phyloP scores from a whole-genome alignment of 2,329 filamentous ascomycete genomes.

The Westerdykella sp. region DNA sequence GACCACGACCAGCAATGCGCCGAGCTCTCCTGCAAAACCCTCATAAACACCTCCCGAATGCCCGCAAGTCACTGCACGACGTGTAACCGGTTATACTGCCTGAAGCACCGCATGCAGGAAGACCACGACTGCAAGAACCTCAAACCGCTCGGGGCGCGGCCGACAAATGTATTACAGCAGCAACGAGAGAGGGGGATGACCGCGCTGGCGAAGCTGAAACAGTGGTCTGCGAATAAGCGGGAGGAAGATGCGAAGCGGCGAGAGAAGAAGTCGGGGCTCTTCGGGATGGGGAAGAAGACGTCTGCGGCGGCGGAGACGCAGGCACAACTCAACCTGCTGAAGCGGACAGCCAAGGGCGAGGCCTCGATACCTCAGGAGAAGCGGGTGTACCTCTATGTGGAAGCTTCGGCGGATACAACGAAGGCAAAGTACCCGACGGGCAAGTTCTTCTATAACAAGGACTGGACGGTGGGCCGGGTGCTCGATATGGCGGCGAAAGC shows the following conservation, averaged over 20 bases:
- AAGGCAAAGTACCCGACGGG: constrained; percentile 70
- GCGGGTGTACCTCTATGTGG: constrained; percentile 82
- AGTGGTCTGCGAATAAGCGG: constrained; percentile 74
- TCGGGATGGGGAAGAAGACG: constrained; percentile 16
- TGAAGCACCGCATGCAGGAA: constrained; percentile 69
- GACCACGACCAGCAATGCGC: constrained; percentile 64
- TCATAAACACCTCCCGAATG: constrained; percentile 61
- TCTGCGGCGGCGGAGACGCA: constrained; percentile 54
- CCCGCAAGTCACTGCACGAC: constrained; percentile 64
- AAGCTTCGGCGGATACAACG: constrained; percentile 81
- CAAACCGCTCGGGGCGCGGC: constrained; percentile 51
- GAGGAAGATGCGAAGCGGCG: constrained; percentile 46
- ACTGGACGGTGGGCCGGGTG: constrained; percentile 85
- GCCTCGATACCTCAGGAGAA: constrained; percentile 73
- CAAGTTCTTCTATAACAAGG: constrained; percentile 48
- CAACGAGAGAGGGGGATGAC: constrained; percentile 60
- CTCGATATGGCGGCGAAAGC: constrained; percentile 71
- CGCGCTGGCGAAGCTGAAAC: constrained; percentile 69
- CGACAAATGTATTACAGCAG: constrained; percentile 40
- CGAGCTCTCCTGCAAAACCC: constrained; percentile 59
- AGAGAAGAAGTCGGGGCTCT: constrained; percentile 16
- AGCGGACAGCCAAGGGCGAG: constrained; percentile 85
- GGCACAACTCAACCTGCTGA: constrained; percentile 68
- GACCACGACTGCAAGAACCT: constrained; percentile 82
- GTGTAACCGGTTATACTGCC: constrained; percentile 69